phyloP scores from a whole-genome alignment of 1,139 yeast genomes.

The Zygosaccharomyces sapae region DNA sequence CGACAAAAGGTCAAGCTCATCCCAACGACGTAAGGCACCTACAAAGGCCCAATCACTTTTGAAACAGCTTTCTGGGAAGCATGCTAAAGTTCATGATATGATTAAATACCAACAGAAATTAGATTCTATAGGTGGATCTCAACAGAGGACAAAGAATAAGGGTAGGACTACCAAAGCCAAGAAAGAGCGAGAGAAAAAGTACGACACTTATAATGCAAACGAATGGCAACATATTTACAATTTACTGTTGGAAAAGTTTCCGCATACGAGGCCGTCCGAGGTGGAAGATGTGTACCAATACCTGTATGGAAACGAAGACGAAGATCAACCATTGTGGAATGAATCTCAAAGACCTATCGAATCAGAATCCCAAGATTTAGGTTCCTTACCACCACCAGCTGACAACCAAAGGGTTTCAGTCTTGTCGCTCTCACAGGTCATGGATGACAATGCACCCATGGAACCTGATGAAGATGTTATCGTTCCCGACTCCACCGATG shows the following conservation, averaged over 20 bases:
- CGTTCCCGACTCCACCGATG: constrained; percentile 23
- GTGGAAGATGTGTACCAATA: constrained; percentile 23
- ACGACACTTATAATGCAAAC: constrained; percentile 27
- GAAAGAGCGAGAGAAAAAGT: constrained; percentile 4
- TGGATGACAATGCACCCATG: constrained; percentile 20
- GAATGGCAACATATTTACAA: constrained; percentile 29
- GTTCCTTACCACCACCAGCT: background rate
- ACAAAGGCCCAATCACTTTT: constrained; percentile 23
- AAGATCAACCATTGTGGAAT: constrained; percentile 23
- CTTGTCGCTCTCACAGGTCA: constrained; percentile 29
- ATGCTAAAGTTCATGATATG: constrained; percentile 27
- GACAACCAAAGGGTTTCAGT: constrained; percentile 13
- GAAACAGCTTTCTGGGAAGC: constrained; percentile 31
- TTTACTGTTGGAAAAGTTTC: constrained; percentile 22
- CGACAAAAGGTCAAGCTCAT: background rate
- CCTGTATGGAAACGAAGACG: constrained; percentile 22
- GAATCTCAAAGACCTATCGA: constrained; percentile 28
- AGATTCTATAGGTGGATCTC: constrained; percentile 1
- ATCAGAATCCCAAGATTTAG: background rate
- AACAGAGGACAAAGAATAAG: background rate
- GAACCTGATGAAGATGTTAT: constrained; percentile 7
- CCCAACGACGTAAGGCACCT: background rate
- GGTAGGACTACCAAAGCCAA: background rate
- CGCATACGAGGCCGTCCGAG: constrained; percentile 23
- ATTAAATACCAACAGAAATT: constrained; percentile 10